Conservation (phyloP, 2,329 filamentous ascomycete genomes). For the Aspergillus sp. region DNA sequence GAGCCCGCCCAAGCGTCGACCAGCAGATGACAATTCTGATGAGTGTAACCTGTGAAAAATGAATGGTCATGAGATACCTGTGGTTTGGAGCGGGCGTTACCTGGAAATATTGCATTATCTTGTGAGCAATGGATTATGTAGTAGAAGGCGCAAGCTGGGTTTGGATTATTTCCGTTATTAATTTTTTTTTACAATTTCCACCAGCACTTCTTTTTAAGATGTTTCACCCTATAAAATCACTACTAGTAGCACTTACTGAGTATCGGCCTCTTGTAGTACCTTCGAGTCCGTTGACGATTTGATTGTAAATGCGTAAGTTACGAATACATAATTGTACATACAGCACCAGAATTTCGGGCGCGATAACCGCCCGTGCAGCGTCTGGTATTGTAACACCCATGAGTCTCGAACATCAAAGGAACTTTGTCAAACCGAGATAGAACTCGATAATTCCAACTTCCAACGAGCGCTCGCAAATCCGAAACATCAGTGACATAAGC, state of each 20-base stretch:
- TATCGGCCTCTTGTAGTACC: background rate
- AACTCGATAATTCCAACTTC: background rate
- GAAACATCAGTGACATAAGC: background rate
- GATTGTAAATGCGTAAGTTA: background rate
- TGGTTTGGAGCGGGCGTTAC: slow-evolving; percentile 20
- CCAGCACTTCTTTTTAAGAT: background rate
- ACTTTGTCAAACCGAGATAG: background rate
- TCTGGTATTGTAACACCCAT: slow-evolving; percentile 19
- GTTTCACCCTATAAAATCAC: background rate
- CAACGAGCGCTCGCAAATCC: background rate
- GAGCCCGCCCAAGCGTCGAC: slow-evolving; percentile 24
- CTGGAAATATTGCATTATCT: slow-evolving; percentile 13
- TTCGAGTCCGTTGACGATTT: background rate
- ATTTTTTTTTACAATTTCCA: background rate
- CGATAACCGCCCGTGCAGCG: background rate
- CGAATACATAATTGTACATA: background rate
- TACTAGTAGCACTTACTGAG: background rate
- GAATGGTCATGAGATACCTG: slow-evolving; percentile 13
- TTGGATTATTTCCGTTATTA: background rate
- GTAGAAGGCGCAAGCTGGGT: background rate
- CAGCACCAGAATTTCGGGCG: background rate
- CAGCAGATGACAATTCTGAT: slow-evolving; percentile 7
- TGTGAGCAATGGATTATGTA: background rate
- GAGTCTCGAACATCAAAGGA: background rate
- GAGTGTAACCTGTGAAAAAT: slow-evolving; percentile 1